Evolutionary conservation across 2,329 filamentous ascomycete genomes (phyloP), one percentile per base, ranked within the genome.

Genomic region (Cryphonectria carpinicola): DNA sequence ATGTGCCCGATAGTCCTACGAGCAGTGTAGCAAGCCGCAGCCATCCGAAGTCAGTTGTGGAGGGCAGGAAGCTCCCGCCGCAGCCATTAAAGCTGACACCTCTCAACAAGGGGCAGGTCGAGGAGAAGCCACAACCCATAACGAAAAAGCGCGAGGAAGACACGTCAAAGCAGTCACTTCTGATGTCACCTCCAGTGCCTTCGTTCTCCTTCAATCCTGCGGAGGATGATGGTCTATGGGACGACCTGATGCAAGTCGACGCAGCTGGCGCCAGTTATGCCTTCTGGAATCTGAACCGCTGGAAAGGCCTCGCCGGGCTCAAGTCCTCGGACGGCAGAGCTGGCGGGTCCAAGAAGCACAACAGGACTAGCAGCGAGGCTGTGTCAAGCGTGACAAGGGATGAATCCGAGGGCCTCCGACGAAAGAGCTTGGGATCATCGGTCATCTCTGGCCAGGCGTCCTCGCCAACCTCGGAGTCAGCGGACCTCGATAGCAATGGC

Each of bases 271-370:
- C 81, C 6, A 82, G 80, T 64, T 83, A 82, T 64, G 82, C 83
- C 13, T 90, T 90, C 76, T 90, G 88, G 88, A 89, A 87, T 71
- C 76, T 88, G 28, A 84, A 83, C 49, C 82, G 85, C 32, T 89
- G 87, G 88, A 83, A 82, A 66, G 81, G 81, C 6, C 79, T 84
- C 4, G 78, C 83, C 3, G 77, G 78, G 0, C 75, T 82, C 19
- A 79, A 78, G 68, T 75, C 79, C 67, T 76, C 77, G 19, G 39
- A n/a, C 22, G 62, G 65, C 28, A 67, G 69, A 35, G 46, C 61
- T 13, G 41, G 28, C 6, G 69, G 58, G 41, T 17, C 8, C 1
- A 72, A 72, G 69, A 65, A 65, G 35, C 68, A 72, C 63, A 63
- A 67, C n/a, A 52, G 71, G 37, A 66, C 71, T n/a, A 56, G 22